These are phyloP conservation scores for Lycium barbarum DNA, from an alignment of 257 asterid species.

Conservation along the genomic window DNA sequence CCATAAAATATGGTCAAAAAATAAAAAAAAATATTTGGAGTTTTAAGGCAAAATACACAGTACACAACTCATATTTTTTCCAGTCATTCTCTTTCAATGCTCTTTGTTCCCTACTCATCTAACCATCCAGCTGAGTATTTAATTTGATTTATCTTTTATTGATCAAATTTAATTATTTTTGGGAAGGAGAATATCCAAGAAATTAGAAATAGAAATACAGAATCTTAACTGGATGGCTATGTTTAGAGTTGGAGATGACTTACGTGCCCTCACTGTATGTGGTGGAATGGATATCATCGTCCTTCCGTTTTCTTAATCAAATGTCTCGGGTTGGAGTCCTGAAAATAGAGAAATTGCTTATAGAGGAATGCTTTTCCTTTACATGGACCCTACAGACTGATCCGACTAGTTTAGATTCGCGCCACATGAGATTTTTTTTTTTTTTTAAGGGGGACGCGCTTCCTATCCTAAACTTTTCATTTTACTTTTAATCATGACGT, in stretches of 20 bases:
- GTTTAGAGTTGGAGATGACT: neutral
- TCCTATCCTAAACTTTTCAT: no score
- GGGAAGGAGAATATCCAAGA: neutral
- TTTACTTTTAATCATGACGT: no score
- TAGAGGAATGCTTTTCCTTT: no score
- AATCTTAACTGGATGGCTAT: conserved; percentile 20
- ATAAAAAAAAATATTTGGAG: neutral
- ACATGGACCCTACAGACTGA: no score
- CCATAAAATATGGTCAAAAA: neutral
- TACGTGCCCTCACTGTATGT: neutral
- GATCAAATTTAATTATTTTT: neutral
- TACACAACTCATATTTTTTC: conserved; percentile 30
- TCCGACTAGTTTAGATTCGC: no score
- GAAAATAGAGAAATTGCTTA: no score
- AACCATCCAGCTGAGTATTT: conserved; percentile 50
- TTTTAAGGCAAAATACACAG: neutral
- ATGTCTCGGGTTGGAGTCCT: no score
- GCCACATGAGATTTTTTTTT: no score
- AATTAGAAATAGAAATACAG: neutral
- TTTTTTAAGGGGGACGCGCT: no score
- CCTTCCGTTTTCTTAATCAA: no score
- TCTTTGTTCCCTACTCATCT: conserved; percentile 41
- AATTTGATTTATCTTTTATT: no score
- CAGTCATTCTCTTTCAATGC: conserved; percentile 43
- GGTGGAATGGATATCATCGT: no score